phyloP scores from a whole-genome alignment of 129 eudicot genomes.

The Chrysanthemum seticuspe region DNA sequence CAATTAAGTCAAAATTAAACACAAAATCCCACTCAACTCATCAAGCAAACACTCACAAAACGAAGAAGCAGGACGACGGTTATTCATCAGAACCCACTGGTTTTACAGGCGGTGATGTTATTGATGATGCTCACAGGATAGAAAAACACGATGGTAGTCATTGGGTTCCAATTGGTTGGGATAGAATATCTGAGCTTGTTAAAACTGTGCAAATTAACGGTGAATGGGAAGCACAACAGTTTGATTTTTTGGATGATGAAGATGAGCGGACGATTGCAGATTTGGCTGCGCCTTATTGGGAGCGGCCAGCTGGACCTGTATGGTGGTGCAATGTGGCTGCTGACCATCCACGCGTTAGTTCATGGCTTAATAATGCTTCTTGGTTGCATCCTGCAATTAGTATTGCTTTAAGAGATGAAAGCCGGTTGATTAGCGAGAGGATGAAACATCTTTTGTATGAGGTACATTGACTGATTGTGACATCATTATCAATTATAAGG shows the following conservation, averaged over 20 bases:
- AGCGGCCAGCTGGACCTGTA: slow-evolving; percentile 81
- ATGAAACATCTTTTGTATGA: slow-evolving; percentile 95
- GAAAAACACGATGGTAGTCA: slow-evolving; percentile 52
- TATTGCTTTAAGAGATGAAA: slow-evolving; percentile 90
- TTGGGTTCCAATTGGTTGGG: slow-evolving; percentile 98
- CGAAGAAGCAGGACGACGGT: slow-evolving; percentile 28
- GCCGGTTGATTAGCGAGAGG: slow-evolving; percentile 84
- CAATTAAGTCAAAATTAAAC: slow-evolving; percentile 36
- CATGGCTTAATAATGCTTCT: slow-evolving; percentile 77
- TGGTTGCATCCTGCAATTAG: slow-evolving; percentile 99
- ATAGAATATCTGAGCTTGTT: slow-evolving; percentile 75
- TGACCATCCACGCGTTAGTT: slow-evolving; percentile 48
- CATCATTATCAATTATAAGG: no score
- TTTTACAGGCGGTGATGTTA: slow-evolving; percentile 31
- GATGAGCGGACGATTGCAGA: slow-evolving; percentile 88
- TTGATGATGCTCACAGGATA: slow-evolving; percentile 15
- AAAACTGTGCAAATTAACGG: slow-evolving; percentile 61
- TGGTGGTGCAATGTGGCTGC: slow-evolving; percentile 98
- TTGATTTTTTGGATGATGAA: slow-evolving; percentile 66
- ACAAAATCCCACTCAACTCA: slow-evolving; percentile 33
- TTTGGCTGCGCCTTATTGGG: slow-evolving; percentile 94
- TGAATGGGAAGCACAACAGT: slow-evolving; percentile 63
- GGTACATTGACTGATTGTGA: slow-evolving; percentile 44
- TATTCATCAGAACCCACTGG: slow-evolving; percentile 41
- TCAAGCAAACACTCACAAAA: slow-evolving; percentile 33